Conservation (phyloP, 441 rosid species). For the Aquilaria agallochum region DNA sequence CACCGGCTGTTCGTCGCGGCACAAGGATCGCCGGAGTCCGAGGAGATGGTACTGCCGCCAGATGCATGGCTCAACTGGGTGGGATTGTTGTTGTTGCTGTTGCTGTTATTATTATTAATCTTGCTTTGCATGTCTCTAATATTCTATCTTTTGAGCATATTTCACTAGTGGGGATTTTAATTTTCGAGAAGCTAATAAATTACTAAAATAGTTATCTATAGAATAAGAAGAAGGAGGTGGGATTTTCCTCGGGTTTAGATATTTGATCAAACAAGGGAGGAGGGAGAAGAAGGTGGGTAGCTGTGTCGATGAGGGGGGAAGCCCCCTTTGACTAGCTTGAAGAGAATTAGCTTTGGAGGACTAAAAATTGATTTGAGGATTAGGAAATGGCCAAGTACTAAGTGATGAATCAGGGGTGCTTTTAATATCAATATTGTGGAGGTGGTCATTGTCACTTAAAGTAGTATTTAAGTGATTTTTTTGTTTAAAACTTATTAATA, state of each 20-base stretch:
- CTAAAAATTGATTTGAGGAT: constrained; percentile 22
- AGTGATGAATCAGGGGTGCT: constrained; percentile 14
- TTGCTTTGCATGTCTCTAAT: constrained; percentile 33
- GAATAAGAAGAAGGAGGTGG: too few species aligned
- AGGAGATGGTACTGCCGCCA: constrained; percentile 41
- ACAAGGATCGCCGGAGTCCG: constrained; percentile 39
- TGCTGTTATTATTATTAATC: constrained; percentile 6
- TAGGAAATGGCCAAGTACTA: constrained; percentile 25
- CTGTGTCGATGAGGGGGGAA: constrained; percentile 33
- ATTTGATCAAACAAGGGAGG: constrained; percentile 3
- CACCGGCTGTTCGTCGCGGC: constrained; percentile 32
- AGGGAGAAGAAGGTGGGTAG: constrained; percentile 18
- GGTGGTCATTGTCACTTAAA: constrained; percentile 31
- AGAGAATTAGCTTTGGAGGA: constrained; percentile 13
- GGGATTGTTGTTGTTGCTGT: constrained; percentile 19
- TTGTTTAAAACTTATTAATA: background rate
- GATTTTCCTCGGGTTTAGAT: background rate
- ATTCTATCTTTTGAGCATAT: too few species aligned
- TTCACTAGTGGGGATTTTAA: too few species aligned
- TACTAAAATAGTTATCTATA: too few species aligned
- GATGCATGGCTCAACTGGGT: constrained; percentile 38
- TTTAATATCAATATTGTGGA: constrained; percentile 14
- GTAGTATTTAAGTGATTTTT: background rate
- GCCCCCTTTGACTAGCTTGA: constrained; percentile 29
- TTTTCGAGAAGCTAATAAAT: too few species aligned